Evolutionary conservation across 1,284 basidiomycete genomes (phyloP).

Genomic region (Neonothopanus nambi): DNA sequence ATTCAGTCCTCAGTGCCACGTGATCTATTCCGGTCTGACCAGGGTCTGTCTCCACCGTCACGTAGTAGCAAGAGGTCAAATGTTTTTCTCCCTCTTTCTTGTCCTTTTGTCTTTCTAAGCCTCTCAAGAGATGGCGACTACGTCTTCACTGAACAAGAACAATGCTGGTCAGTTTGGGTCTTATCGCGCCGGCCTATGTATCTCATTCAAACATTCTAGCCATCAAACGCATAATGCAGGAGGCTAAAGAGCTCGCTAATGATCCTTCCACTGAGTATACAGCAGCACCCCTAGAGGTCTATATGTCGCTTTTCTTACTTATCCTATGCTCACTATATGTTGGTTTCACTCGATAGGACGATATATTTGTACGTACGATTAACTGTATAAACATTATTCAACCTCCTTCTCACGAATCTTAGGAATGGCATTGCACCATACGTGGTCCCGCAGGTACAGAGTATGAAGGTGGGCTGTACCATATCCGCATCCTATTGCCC

Average conservation of each 20-base stretch:
- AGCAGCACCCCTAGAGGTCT: constrained; percentile 86
- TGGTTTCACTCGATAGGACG: constrained; percentile 49
- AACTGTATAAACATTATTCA: neutral
- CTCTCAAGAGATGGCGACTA: constrained; percentile 30
- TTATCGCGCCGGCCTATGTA: neutral
- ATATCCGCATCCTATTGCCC: constrained; percentile 89
- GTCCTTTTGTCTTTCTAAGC: neutral
- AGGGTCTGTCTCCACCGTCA: neutral
- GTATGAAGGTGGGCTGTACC: constrained; percentile 90
- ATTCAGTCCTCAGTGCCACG: neutral
- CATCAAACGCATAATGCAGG: constrained; percentile 96
- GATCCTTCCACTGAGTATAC: constrained; percentile 83
- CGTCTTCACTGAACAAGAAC: constrained; percentile 74
- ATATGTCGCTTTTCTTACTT: constrained; percentile 21
- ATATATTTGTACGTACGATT: constrained; percentile 69
- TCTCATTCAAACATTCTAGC: constrained; percentile 42
- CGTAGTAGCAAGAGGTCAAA: neutral
- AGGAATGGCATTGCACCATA: constrained; percentile 98
- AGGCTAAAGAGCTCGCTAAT: constrained; percentile 84
- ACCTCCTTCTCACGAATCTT: constrained; percentile 20
- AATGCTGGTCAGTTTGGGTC: constrained; percentile 61
- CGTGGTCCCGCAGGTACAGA: constrained; percentile 86
- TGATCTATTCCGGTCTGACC: neutral
- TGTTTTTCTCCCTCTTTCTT: neutral
- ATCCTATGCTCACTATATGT: constrained; percentile 10